phyloP scores from a whole-genome alignment of 345 rosid genomes.

The Populus euphratica region DNA sequence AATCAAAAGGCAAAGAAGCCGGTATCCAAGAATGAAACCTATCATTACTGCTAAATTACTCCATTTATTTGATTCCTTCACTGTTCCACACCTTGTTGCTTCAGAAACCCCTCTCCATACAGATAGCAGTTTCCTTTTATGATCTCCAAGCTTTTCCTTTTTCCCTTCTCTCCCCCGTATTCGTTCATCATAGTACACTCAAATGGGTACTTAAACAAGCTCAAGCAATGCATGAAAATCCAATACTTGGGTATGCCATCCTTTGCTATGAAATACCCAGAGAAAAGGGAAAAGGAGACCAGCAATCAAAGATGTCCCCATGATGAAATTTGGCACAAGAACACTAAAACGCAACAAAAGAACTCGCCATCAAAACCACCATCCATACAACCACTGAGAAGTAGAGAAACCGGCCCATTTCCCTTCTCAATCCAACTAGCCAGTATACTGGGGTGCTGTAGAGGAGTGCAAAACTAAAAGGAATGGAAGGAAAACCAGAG shows the following conservation, averaged over 20 bases:
- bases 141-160: conserved; percentile 19
- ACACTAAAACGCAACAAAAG: conserved; percentile 34
- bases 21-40: conserved; percentile 27
- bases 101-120: conserved; percentile 27
- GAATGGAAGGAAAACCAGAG: conserved; percentile 33
- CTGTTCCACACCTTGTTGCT: conserved; percentile 24
- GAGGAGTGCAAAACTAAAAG: conserved; percentile 27
- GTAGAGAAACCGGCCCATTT: conserved; percentile 29
- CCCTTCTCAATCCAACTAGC: conserved; percentile 30
- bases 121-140: conserved; percentile 24
- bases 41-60: conserved; percentile 28
- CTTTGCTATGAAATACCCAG: conserved; percentile 35
- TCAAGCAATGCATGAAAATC: conserved; percentile 33
- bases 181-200: conserved; percentile 35
- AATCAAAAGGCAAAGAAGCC: conserved; percentile 26
- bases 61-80: conserved; percentile 29
- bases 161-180: conserved; percentile 26
- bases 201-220: conserved; percentile 35
- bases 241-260: conserved; percentile 27
- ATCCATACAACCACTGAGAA: conserved; percentile 31
- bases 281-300: conserved; percentile 31
- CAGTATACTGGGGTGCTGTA: conserved; percentile 32
- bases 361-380: conserved; percentile 32
- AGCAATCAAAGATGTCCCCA: conserved; percentile 29
- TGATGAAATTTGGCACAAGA: conserved; percentile 31